Evolutionary conservation across 2,329 filamentous ascomycete genomes (phyloP).

Genomic region (Diaporthe ilicicola): DNA sequence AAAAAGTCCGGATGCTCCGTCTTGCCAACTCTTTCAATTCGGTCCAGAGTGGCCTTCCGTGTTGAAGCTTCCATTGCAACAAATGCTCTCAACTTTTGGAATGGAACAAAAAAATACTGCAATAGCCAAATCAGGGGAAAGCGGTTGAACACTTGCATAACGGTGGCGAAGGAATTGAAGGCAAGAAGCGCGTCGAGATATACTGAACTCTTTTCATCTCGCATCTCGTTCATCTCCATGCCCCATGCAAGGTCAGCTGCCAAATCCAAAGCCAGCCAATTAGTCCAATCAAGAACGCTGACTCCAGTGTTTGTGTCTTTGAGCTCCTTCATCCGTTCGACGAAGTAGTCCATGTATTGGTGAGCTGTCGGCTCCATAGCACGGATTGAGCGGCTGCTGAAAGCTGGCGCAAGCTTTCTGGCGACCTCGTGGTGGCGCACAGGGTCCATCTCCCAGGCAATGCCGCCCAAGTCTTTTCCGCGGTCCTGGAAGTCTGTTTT

Average conservation of each 20-base stretch:
- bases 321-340: not conserved
- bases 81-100: not conserved
- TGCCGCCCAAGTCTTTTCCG: not conserved
- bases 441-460: not conserved
- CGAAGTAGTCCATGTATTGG: constrained; percentile 6
- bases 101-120: constrained; percentile 1
- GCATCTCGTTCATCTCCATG: not conserved
- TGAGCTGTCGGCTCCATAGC: not conserved
- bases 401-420: not conserved
- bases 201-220: not conserved
- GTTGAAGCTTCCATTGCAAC: not conserved
- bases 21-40: not conserved
- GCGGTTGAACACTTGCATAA: constrained; percentile 12
- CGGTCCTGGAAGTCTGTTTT: constrained; percentile 11
- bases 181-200: not conserved
- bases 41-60: not conserved
- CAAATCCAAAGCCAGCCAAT: constrained; percentile 3
- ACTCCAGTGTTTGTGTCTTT: not conserved
- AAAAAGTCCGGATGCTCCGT: not conserved
- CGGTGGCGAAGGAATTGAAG: constrained; percentile 5
- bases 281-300: constrained; percentile 4
- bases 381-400: not conserved
- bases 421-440: not conserved
- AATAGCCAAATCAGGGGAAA: not conserved
- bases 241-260: not conserved